Evolutionary conservation across 2,329 filamentous ascomycete species (phyloP).

Genomic region (Gnomoniopsis smithogilvyi): DNA sequence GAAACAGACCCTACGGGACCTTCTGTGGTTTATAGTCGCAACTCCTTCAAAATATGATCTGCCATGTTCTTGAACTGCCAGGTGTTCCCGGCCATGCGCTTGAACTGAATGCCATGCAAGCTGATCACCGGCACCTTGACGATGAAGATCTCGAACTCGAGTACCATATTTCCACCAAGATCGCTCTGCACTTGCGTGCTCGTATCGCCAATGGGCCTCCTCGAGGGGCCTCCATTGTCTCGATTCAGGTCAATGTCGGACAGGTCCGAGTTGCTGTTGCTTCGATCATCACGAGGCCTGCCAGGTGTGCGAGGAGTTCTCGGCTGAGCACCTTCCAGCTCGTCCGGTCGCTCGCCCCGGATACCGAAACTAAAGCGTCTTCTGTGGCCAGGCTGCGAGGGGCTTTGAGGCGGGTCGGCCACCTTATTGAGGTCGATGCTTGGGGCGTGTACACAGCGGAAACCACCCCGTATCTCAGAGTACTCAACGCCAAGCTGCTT

Average conservation of each 20-base stretch:
- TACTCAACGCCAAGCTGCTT: constrained; percentile 88
- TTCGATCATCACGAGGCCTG: constrained; percentile 55
- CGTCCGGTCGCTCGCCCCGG: constrained; percentile 65
- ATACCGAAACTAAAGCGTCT: constrained; percentile 84
- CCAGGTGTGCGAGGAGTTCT: constrained; percentile 43
- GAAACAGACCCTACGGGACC: background rate
- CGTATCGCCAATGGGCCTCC: constrained; percentile 74
- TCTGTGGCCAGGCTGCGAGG: constrained; percentile 58
- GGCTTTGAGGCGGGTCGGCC: constrained; percentile 60
- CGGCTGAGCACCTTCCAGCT: constrained; percentile 45
- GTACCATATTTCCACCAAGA: constrained; percentile 75
- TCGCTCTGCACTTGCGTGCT: constrained; percentile 90
- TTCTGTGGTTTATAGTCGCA: constrained; percentile 63
- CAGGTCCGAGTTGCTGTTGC: constrained; percentile 82
- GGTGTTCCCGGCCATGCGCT: constrained; percentile 90
- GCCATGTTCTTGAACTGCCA: constrained; percentile 99
- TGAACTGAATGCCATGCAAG: constrained; percentile 95
- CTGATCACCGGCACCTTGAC: constrained; percentile 94
- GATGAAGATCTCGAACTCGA: constrained; percentile 94
- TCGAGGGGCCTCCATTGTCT: constrained; percentile 42
- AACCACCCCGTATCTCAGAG: constrained; percentile 88
- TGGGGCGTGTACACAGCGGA: constrained; percentile 81
- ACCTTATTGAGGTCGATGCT: constrained; percentile 84
- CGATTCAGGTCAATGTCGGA: constrained; percentile 64
- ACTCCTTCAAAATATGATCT: constrained; percentile 84